phyloP scores from a whole-genome alignment of 208 protist species.

The Trypanosoma mega region DNA sequence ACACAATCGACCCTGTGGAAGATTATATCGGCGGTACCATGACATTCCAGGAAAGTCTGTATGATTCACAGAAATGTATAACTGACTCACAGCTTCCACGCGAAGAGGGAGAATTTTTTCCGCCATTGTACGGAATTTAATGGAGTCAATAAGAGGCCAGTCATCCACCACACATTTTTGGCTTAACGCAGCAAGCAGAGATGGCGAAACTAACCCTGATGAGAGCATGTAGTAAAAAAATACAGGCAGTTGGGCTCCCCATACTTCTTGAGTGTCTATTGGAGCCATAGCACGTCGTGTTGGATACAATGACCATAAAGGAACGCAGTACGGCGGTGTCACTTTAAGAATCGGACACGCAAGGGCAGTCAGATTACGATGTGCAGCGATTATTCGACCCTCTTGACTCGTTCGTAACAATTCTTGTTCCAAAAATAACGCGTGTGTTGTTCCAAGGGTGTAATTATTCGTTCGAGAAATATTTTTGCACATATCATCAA shows the following conservation, averaged over 20 bases:
- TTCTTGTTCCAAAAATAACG: slow-evolving; percentile 13
- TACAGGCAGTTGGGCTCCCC: slow-evolving; percentile 60
- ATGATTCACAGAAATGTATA: slow-evolving; percentile 22
- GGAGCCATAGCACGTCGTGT: not conserved
- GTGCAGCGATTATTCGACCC: slow-evolving; percentile 1
- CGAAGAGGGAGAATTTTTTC: slow-evolving; percentile 77
- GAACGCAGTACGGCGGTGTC: slow-evolving; percentile 13
- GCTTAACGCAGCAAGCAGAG: slow-evolving; percentile 59
- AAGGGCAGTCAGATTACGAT: slow-evolving; percentile 25
- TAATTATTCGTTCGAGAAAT: slow-evolving; percentile 19
- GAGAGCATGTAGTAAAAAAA: slow-evolving; percentile 73
- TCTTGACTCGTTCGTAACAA: not conserved
- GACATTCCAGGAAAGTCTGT: slow-evolving; percentile 7
- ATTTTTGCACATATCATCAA: slow-evolving; percentile 32
- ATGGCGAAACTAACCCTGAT: slow-evolving; percentile 55
- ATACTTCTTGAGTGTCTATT: slow-evolving; percentile 10
- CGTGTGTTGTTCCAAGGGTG: slow-evolving; percentile 22
- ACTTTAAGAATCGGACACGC: slow-evolving; percentile 19
- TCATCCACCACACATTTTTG: slow-evolving; percentile 68
- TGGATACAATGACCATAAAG: slow-evolving; percentile 13
- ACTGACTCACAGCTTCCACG: slow-evolving; percentile 72
- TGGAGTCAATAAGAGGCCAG: slow-evolving; percentile 84
- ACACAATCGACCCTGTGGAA: slow-evolving; percentile 4
- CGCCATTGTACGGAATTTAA: slow-evolving; percentile 61
- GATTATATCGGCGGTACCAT: slow-evolving; percentile 34